phyloP scores from a whole-genome alignment of 2,329 filamentous ascomycete genomes.

The Chaetomium olivaceum region DNA sequence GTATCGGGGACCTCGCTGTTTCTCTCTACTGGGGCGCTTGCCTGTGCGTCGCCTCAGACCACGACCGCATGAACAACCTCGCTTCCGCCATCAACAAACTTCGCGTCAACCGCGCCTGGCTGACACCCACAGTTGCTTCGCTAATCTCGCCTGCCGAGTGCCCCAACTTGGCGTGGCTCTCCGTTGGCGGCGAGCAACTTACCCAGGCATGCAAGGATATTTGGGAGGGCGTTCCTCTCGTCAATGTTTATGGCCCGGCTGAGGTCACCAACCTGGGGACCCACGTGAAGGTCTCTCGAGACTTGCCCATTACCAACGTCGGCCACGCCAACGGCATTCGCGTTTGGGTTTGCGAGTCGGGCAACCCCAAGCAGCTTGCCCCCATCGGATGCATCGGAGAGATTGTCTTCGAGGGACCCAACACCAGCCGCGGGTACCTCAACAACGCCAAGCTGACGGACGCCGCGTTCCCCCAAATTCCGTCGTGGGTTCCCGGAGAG shows the following conservation, averaged over 20 bases:
- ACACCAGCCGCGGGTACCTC: conserved; percentile 51
- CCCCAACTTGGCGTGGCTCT: conserved; percentile 28
- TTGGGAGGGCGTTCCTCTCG: conserved; percentile 9
- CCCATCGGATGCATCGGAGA: conserved; percentile 39
- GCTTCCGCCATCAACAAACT: conserved; percentile 31
- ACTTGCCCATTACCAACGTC: conserved; percentile 26
- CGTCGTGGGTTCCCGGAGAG: conserved; percentile 1
- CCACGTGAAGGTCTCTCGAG: conserved; percentile 1
- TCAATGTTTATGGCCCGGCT: conserved; percentile 15
- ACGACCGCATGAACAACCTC: conserved; percentile 42
- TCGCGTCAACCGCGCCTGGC: conserved; percentile 28
- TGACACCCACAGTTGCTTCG: conserved; percentile 33
- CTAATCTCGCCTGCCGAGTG: conserved; percentile 29
- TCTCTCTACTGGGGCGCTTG: conserved; percentile 35
- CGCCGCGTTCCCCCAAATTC: conserved; percentile 43
- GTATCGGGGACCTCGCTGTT: conserved; percentile 31
- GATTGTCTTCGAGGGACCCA: conserved; percentile 43
- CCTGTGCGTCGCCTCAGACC: conserved; percentile 42
- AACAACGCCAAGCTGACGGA: conserved; percentile 48
- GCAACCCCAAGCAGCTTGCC: conserved; percentile 32
- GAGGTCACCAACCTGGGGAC: conserved; percentile 21
- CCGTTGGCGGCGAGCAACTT: conserved; percentile 32
- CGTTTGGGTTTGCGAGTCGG: conserved; percentile 37
- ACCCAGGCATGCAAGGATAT: conserved; percentile 25
- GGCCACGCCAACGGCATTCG: conserved; percentile 25